Base-by-base conservation (phyloP, 2,329 filamentous ascomycete genomes). In the Monosporascus cannonballus region DNA sequence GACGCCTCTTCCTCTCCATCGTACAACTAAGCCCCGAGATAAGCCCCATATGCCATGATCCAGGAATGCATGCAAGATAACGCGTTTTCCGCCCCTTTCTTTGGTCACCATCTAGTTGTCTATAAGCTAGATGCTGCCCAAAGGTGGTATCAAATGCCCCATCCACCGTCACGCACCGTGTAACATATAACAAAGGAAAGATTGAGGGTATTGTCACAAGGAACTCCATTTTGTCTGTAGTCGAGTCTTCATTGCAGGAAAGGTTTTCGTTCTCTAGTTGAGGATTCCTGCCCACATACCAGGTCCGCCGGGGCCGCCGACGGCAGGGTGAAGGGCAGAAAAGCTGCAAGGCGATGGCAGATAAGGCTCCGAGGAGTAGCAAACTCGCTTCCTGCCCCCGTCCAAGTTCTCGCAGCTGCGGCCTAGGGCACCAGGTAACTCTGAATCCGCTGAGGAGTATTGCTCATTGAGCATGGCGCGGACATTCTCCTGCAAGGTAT, bases 251-350 rank as follows among this genome's bases (percentile, higher is more conserved):
- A 39, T 51, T 54, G 47, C 25, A 49, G 39, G 47, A 30, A n/a
- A 15, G 48, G 25, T 30, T 48, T 54, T 55, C 55, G 55, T 66
- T 70, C 37, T 50, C 47, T 72, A 82, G 65, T 79, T 77, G 58
- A 87, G 71, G 57, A 87, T 82, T 51, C 78, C 81, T 54, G 80
- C 75, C 84, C 85, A 87, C 81, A 87, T 86, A 50, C 84, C 83
- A 39, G 81, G 79, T 37, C 80, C 81, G 44, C 75, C 75, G 34
- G 76, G 68, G 47, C 70, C 78, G 54, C 74, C 76, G 53, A 78
- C 71, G 42, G 73, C 74, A 46, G 76, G 72, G 59, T 81, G 78
- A 44, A 77, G 66, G 22, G 72, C 67, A 44, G 74, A 69, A 55
- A 76, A 72, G 56, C 71, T 70, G 62, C 77, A 77, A 41, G 72